Percentiles rank a stretch among this genome's conserved stretches.
These are phyloP conservation scores for Gentiana straminea DNA, from an alignment of 257 asterid species.

Conservation along the genomic window DNA sequence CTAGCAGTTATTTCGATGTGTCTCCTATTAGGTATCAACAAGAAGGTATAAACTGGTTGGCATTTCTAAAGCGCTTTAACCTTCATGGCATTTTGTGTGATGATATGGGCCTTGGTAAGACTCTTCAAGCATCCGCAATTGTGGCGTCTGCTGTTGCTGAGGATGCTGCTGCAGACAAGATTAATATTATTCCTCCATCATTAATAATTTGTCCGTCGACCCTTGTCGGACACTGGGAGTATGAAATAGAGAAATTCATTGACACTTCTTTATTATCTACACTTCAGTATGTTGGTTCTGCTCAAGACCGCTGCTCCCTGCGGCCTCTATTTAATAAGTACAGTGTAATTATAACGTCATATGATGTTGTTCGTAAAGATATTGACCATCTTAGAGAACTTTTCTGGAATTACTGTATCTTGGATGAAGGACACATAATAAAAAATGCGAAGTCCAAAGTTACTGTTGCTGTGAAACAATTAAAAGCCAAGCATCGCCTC, in stretches of 20 bases:
- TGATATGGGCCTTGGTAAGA: conserved; percentile 99
- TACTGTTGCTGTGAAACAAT: conserved; percentile 84
- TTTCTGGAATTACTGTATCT: conserved; percentile 89
- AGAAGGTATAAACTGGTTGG: conserved; percentile 98
- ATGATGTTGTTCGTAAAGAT: conserved; percentile 95
- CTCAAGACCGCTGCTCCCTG: conserved; percentile 71
- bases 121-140: conserved; percentile 95
- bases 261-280: conserved; percentile 79
- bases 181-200: conserved; percentile 60
- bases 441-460: conserved; percentile 90
- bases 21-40: conserved; percentile 84
- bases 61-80: conserved; percentile 84
- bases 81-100: conserved; percentile 98
- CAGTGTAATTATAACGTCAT: conserved; percentile 81
- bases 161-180: conserved; percentile 48
- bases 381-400: conserved; percentile 58
- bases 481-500: conserved; percentile 95
- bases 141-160: conserved; percentile 94
- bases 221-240: conserved; percentile 98
- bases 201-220: conserved; percentile 92
- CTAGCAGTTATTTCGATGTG: too few relatives aligned
- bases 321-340: conserved; percentile 59
- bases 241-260: conserved; percentile 96
- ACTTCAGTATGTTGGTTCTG: conserved; percentile 94
- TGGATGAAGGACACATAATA: conserved; percentile 96